These are phyloP conservation scores for Amaranthus palmeri DNA, from an alignment of 148 eudicot genomes.

Conservation along the genomic window DNA sequence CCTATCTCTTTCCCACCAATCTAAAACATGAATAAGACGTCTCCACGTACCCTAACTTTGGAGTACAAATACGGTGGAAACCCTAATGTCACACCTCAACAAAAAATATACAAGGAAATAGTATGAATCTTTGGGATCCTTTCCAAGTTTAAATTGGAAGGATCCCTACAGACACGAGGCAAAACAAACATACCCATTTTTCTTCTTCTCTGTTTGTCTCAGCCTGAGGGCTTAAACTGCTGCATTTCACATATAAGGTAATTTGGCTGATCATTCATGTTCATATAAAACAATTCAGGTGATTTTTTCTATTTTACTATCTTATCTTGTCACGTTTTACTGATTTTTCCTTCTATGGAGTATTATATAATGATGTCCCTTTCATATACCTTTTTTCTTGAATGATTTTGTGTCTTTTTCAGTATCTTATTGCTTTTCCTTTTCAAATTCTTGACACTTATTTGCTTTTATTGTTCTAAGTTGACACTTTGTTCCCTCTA, in stretches of 20 bases:
- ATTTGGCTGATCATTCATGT: constrained; percentile 9
- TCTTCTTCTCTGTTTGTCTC: not conserved
- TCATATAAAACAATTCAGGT: not conserved
- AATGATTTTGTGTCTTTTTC: constrained; percentile 1
- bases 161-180: not conserved
- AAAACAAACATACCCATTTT: not conserved
- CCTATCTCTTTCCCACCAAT: too few relatives aligned
- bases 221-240: not conserved
- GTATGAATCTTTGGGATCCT: too few relatives aligned
- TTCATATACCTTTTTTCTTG: not conserved
- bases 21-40: too few relatives aligned
- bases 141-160: too few relatives aligned
- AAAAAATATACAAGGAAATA: too few relatives aligned
- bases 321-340: not conserved
- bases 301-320: constrained; percentile 5
- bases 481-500: not conserved
- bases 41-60: too few relatives aligned
- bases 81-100: too few relatives aligned
- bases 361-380: not conserved
- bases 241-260: not conserved
- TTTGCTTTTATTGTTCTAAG: not conserved
- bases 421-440: constrained; percentile 22
- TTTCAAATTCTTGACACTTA: not conserved
- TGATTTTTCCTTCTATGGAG: not conserved
- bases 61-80: too few relatives aligned